Evolutionary conservation across 2,329 filamentous ascomycete species (phyloP), one percentile per base, ranked within the genome.

Genomic region (Aspergillus sp.): DNA sequence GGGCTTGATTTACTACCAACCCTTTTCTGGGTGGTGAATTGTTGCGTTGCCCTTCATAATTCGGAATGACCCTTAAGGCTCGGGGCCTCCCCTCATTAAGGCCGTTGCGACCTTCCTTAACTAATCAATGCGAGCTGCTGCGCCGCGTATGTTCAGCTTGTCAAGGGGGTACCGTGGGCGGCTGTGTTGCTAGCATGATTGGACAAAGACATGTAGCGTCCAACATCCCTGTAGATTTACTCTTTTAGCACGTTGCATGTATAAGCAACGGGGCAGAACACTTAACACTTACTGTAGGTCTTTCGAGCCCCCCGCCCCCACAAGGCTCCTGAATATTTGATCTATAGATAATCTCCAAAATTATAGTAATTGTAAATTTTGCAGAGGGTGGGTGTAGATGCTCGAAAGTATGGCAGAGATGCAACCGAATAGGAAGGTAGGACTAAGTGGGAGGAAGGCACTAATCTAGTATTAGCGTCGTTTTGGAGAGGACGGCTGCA

Each of bases 181-280:
- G 57, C 51, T 65, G 47, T 39, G 48, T 44, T 17, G 41, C 19
- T 41, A 47, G 44, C 49, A 17, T 59, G 57, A 62, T 60, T 62
- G 59, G 62, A 54, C 36, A 41, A 47, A 50, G 27, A 48, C 11
- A 49, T 32, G 54, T 49, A 59, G 56, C 54, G 52, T 49, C 59
- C 47, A 17, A 30, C 25, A 30, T 30, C 47, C 47, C 25, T 50
- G 47, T 50, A 50, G 47, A 30, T 27, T n/a, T 50, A 8, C 25
- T 11, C 7, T 27, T 27, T 61, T 56, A 54, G 23, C 30, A 53
- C 44, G 13, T 25, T 8, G 49, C 13, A n/a, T 47, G 36, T 42
- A 48, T 44, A 19, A 30, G n/a, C 5, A 27, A n/a, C 27, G 8
- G 15, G n/a, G 8, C 25, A 32, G 25, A 13, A 23, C 19, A 44